Evolutionary conservation across 2,329 filamentous ascomycete genomes (phyloP).

Genomic region (Xylaria sp.): DNA sequence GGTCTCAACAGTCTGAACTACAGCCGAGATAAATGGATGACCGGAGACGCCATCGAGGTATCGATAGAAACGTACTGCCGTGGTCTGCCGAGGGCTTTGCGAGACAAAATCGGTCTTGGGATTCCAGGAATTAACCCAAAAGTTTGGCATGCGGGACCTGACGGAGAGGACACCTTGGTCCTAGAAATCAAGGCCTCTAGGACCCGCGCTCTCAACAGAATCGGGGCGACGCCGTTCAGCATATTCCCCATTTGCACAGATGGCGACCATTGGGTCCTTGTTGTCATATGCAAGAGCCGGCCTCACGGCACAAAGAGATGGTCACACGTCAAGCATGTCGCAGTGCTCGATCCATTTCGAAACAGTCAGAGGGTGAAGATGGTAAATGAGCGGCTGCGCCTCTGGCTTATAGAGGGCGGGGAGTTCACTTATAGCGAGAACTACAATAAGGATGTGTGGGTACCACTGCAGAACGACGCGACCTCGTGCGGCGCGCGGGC

Average conservation of each 20-base stretch:
- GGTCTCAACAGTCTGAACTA: conserved; percentile 41
- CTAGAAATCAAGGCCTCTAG: not conserved
- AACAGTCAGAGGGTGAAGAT: not conserved
- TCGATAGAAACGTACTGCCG: conserved; percentile 24
- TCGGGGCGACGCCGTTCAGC: conserved; percentile 38
- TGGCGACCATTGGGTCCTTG: conserved; percentile 40
- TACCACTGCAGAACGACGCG: conserved; percentile 35
- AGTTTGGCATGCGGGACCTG: conserved; percentile 5
- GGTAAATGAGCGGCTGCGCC: conserved; percentile 8
- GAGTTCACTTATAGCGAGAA: conserved; percentile 23
- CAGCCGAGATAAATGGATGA: conserved; percentile 34
- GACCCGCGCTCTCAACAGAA: not conserved
- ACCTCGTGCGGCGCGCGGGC: conserved; percentile 42
- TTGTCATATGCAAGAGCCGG: conserved; percentile 38
- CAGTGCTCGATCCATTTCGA: conserved; percentile 38
- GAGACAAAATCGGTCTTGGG: conserved; percentile 32
- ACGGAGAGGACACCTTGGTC: not conserved
- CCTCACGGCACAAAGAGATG: conserved; percentile 11
- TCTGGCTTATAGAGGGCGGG: conserved; percentile 1
- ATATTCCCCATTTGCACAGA: conserved; percentile 39
- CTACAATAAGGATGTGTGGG: conserved; percentile 27
- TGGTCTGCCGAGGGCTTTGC: conserved; percentile 27
- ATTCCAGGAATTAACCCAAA: not conserved
- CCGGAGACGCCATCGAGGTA: conserved; percentile 36
- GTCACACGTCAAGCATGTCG: conserved; percentile 34